Percentiles rank a stretch among this genome's conserved stretches.
phyloP scores from a whole-genome alignment of 768 basidiomycete genomes.

The Chalciporus sphaerocephalus region DNA sequence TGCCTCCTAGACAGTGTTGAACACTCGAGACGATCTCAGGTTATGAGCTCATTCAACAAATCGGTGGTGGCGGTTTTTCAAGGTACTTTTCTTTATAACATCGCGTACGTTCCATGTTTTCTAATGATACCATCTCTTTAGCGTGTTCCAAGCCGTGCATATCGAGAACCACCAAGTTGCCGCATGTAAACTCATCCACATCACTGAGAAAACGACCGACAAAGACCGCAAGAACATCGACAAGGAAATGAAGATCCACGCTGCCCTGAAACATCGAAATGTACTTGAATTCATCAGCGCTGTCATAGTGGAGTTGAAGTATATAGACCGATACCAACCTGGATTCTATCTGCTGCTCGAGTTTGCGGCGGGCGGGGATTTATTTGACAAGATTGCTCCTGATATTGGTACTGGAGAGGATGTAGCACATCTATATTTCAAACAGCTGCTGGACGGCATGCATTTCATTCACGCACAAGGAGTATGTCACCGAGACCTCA shows the following conservation, averaged over 20 bases:
- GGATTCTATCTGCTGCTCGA: conserved; percentile 93
- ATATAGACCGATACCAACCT: conserved; percentile 55
- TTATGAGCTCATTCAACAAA: conserved; percentile 65
- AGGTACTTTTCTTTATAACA: conserved; percentile 42
- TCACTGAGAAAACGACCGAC: conserved; percentile 60
- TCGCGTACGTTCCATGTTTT: neutral
- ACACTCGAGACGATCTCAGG: conserved; percentile 38
- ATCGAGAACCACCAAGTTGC: conserved; percentile 61
- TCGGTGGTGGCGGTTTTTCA: conserved; percentile 87
- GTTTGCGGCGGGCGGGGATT: conserved; percentile 86
- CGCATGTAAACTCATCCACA: conserved; percentile 79
- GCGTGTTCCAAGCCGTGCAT: conserved; percentile 83
- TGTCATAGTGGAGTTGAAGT: conserved; percentile 64
- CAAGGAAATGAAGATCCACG: conserved; percentile 90
- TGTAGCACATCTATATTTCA: conserved; percentile 86
- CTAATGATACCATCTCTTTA: conserved; percentile 25
- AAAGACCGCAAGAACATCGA: conserved; percentile 76
- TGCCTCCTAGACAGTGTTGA: neutral
- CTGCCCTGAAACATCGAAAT: conserved; percentile 70
- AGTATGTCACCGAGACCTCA: conserved; percentile 93
- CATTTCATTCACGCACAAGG: conserved; percentile 83
- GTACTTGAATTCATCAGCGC: conserved; percentile 83
- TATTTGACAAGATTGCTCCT: conserved; percentile 98
- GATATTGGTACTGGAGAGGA: conserved; percentile 86
- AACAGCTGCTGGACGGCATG: conserved; percentile 79